Percentiles rank a stretch among this genome's conserved stretches.
Evolutionary conservation across 2,329 filamentous ascomycete species (phyloP).

Genomic region (Hymenoscyphus albidus): DNA sequence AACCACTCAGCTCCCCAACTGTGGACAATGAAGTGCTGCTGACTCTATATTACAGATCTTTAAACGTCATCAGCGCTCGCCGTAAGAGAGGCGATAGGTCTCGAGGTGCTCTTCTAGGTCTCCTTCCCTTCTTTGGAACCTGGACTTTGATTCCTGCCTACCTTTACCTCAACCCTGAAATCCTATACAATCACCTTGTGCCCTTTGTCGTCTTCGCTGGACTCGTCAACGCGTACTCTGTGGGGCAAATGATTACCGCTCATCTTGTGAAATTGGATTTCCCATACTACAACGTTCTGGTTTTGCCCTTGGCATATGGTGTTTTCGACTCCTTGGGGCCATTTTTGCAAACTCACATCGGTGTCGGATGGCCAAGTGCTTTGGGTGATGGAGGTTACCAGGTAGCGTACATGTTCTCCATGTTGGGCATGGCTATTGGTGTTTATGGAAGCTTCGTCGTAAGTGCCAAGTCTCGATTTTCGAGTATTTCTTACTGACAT

Average conservation of each 20-base stretch:
- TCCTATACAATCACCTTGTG: conserved; percentile 77
- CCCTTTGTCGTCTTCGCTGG: conserved; percentile 88
- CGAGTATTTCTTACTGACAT: neutral
- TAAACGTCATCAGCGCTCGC: conserved; percentile 81
- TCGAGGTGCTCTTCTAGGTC: conserved; percentile 72
- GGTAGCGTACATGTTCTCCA: conserved; percentile 85
- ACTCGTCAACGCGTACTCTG: conserved; percentile 88
- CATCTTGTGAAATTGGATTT: conserved; percentile 86
- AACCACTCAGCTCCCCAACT: neutral
- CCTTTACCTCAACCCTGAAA: conserved; percentile 77
- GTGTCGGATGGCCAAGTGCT: conserved; percentile 69
- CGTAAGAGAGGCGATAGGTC: conserved; percentile 68
- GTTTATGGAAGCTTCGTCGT: conserved; percentile 96
- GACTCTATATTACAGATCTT: conserved; percentile 47
- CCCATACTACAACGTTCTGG: conserved; percentile 85
- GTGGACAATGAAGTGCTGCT: conserved; percentile 6
- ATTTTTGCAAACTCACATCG: conserved; percentile 50
- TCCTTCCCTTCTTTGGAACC: conserved; percentile 73
- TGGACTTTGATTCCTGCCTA: conserved; percentile 78
- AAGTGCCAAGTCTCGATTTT: conserved; percentile 26
- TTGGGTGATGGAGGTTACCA: conserved; percentile 79
- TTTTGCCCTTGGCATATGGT: conserved; percentile 71
- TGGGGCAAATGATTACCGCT: conserved; percentile 92
- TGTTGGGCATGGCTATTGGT: conserved; percentile 77
- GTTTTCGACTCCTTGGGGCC: conserved; percentile 80